Percentiles rank a stretch among this genome's conserved stretches.
Conservation (phyloP, 139 green algal species). For the Asterochloris sp. region DNA sequence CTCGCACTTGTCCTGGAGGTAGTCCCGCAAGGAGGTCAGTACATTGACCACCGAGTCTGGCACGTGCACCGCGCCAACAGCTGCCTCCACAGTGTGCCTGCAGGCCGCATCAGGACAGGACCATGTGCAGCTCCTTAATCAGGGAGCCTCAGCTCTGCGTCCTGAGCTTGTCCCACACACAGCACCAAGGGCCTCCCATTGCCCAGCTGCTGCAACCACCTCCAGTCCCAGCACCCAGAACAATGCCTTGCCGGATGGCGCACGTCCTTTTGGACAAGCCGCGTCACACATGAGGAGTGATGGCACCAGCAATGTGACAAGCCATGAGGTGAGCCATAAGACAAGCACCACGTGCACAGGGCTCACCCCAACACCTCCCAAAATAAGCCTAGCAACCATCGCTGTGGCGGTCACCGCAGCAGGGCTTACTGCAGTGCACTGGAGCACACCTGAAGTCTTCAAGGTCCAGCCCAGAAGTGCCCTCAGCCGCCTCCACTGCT, state of each 20-base stretch:
- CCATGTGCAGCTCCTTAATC: background rate
- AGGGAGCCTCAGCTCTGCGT: background rate
- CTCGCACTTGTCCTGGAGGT: conserved; percentile 88
- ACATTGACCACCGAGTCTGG: conserved; percentile 81
- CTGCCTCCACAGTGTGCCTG: conserved; percentile 33
- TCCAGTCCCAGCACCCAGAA: too few relatives aligned
- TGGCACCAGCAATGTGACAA: background rate
- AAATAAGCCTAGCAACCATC: too few relatives aligned
- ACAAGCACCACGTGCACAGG: too few relatives aligned
- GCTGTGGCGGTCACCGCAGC: too few relatives aligned
- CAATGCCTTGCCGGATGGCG: too few relatives aligned
- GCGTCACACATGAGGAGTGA: background rate
- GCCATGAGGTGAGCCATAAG: too few relatives aligned
- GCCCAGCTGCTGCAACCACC: too few relatives aligned
- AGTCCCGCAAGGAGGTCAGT: conserved; percentile 75
- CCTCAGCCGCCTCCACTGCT: background rate
- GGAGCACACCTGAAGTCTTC: conserved; percentile 53
- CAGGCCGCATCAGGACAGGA: background rate
- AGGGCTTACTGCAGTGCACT: too few relatives aligned
- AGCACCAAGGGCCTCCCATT: too few relatives aligned
- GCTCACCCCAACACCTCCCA: too few relatives aligned
- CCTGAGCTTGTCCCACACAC: background rate
- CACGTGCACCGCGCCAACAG: conserved; percentile 59
- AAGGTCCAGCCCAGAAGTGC: conserved; percentile 38
- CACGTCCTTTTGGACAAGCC: too few relatives aligned